Evolutionary conservation across 805 yeast genomes (phyloP).

Genomic region (Ogataea dorogensis): DNA sequence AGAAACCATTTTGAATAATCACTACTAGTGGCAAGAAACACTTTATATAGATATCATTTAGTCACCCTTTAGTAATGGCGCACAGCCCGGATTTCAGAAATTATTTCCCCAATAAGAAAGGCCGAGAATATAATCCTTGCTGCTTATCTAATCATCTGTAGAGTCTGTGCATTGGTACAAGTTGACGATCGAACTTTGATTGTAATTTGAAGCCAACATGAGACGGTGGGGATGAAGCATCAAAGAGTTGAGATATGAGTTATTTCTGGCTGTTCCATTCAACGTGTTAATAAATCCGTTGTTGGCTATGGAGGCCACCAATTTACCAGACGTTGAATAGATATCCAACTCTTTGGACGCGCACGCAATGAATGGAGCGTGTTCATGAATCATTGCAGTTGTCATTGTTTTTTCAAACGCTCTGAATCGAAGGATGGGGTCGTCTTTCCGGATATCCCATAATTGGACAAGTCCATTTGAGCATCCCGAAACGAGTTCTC

Average conservation of each 20-base stretch:
- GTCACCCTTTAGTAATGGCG: constrained; percentile 10
- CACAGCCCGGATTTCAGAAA: constrained; percentile 7
- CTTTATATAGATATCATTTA: constrained; percentile 2
- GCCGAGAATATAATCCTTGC: constrained; percentile 3
- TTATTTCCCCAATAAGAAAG: constrained; percentile 2
- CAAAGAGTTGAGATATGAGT: constrained; percentile 60
- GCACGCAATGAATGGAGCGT: constrained; percentile 90
- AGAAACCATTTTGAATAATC: constrained; percentile 24
- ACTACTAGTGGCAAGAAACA: neutral
- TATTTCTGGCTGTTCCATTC: constrained; percentile 45
- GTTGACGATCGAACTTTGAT: constrained; percentile 70
- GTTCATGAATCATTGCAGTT: constrained; percentile 85
- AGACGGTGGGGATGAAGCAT: constrained; percentile 91
- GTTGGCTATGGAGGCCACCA: constrained; percentile 53
- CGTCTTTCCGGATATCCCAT: constrained; percentile 83
- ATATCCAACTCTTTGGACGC: constrained; percentile 77
- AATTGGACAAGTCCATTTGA: constrained; percentile 78
- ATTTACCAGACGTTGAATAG: constrained; percentile 84
- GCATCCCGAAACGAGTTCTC: constrained; percentile 84
- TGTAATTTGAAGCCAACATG: constrained; percentile 84
- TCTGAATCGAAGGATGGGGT: constrained; percentile 65
- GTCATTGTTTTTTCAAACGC: constrained; percentile 55
- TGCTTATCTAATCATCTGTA: neutral
- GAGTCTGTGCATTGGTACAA: constrained; percentile 47
- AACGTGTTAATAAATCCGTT: constrained; percentile 39